Conservation (phyloP, 257 asterid species). For the Orobanche coerulescens region DNA sequence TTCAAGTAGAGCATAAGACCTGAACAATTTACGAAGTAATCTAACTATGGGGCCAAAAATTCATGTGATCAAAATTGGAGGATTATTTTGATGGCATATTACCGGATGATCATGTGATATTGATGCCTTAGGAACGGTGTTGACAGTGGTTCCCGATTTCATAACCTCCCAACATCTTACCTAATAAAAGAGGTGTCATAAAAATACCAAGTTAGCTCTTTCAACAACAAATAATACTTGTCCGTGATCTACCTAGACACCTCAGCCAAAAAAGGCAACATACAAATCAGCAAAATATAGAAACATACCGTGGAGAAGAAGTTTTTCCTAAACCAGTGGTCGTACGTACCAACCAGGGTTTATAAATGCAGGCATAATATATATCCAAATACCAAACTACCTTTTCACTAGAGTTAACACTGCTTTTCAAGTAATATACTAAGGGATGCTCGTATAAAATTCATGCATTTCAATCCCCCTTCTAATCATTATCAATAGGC, state of each 20-base stretch:
- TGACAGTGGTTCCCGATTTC: constrained; percentile 52
- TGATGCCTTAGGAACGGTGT: constrained; percentile 67
- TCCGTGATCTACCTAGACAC: background rate
- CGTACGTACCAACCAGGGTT: background rate
- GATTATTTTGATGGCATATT: constrained; percentile 11
- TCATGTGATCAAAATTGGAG: background rate
- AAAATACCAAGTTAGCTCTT: constrained; percentile 15
- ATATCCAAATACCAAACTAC: background rate
- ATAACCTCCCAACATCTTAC: constrained; percentile 93
- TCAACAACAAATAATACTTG: background rate
- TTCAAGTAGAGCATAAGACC: constrained; percentile 95
- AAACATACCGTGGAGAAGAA: background rate
- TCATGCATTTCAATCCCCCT: too few species aligned
- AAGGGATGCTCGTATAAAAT: background rate
- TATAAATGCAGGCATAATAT: background rate
- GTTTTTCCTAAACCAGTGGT: background rate
- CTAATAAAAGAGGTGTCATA: constrained; percentile 28
- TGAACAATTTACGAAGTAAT: constrained; percentile 28
- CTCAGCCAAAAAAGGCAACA: constrained; percentile 9
- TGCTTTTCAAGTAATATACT: background rate
- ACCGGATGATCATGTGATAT: constrained; percentile 91
- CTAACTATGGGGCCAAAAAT: constrained; percentile 8
- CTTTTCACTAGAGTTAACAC: background rate
- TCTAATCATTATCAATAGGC: too few species aligned
- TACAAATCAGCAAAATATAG: background rate